Evolutionary conservation across 2,329 filamentous ascomycete species (phyloP), one percentile per base, ranked within the genome.

Genomic region (Cladosporium sp.): DNA sequence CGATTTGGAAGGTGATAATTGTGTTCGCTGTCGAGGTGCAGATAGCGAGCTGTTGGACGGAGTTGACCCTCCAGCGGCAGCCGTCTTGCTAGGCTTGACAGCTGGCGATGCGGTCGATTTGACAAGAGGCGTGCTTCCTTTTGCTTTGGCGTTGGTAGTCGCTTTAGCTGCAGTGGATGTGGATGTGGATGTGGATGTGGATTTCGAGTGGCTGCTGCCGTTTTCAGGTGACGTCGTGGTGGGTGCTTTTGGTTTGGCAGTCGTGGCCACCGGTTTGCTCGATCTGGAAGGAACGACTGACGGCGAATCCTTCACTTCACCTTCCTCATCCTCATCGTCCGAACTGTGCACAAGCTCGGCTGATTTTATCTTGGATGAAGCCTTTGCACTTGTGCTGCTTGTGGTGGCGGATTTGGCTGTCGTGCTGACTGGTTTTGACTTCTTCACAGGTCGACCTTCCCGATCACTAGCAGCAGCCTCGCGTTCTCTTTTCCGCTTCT

Each of bases 301-400:
- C 22, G 59, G 59, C 8, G 59, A 58, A n/a, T 59, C 60, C 49
- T 62, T 67, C 34, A 62, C 62, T 51, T 64, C 66, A 19, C 59
- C 63, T 34, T 71, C 78, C 47, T 75, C 75, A 52, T 66, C 67
- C 22, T 73, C 78, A 53, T 77, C 75, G 51, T 71, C 69, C 10
- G 80, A 82, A 63, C 80, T 78, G 56, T 79, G 74, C 20, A 83
- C 78, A 53, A 77, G 76, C 66, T 82, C 80, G 1, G 77, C 76
- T 8, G 80, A 83, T 66, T 82, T 82, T 70, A 79, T 75, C 63
- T 80, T 72, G 13, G 62, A 58, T 32, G 67, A 77, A 48, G 66
- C 68, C 48, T 76, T 75, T 25, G 67, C 61, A 59, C 57, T 62
- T 25, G 60, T 62, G 37, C 3, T 49, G 8, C 24, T 52, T 37